Conservation (phyloP, 2,329 filamentous ascomycete species). For the Colletotrichum plurivorum region DNA sequence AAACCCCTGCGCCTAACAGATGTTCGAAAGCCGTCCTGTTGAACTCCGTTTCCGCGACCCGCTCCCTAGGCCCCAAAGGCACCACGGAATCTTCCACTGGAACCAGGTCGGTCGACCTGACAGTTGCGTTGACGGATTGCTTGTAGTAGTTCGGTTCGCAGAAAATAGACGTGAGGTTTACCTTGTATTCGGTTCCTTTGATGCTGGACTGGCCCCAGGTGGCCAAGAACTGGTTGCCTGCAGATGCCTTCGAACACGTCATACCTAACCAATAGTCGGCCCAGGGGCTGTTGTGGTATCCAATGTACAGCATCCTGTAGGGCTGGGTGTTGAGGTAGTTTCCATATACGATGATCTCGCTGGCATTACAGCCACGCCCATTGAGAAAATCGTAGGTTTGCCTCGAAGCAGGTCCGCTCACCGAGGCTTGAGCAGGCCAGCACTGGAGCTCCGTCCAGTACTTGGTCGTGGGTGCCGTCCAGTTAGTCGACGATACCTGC, state of each 20-base stretch:
- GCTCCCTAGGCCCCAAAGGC: constrained; percentile 16
- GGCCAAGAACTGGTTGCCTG: constrained; percentile 58
- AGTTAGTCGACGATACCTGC: constrained; percentile 40
- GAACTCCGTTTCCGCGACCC: constrained; percentile 46
- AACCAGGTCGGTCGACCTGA: constrained; percentile 42
- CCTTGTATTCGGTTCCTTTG: not conserved
- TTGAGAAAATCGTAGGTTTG: constrained; percentile 50
- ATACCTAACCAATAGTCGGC: constrained; percentile 49
- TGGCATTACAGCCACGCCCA: constrained; percentile 54
- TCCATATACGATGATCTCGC: constrained; percentile 35
- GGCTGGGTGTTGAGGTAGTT: constrained; percentile 5
- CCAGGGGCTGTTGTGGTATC: constrained; percentile 54
- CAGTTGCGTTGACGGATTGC: constrained; percentile 58
- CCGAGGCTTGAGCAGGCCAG: constrained; percentile 47
- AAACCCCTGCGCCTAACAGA: constrained; percentile 48
- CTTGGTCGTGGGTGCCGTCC: constrained; percentile 48
- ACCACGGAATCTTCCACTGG: constrained; percentile 39
- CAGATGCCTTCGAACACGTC: constrained; percentile 48
- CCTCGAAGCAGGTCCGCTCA: not conserved
- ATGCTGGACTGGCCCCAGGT: constrained; percentile 39
- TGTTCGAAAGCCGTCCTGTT: constrained; percentile 53
- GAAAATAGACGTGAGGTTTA: constrained; percentile 54
- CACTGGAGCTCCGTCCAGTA: constrained; percentile 56
- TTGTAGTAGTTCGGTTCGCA: constrained; percentile 61
- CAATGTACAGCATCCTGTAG: constrained; percentile 57